phyloP scores from a whole-genome alignment of 768 basidiomycete species.

The Pisolithus marmoratus region DNA sequence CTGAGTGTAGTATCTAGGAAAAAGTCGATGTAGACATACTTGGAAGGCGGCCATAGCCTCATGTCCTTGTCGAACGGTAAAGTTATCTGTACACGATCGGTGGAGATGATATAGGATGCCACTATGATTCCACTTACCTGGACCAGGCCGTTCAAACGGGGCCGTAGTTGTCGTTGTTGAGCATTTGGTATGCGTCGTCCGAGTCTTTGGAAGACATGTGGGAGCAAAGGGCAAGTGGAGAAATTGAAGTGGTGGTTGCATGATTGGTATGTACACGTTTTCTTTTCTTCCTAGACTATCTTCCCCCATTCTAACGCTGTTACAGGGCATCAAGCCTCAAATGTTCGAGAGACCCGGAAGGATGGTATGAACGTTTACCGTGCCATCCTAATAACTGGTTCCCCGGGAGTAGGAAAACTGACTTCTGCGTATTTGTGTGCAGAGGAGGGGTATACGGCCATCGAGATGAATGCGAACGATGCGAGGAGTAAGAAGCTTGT shows the following conservation, averaged over 20 bases:
- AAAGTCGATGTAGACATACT: constrained; percentile 35
- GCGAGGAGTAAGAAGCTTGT: constrained; percentile 94
- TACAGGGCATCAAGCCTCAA: constrained; percentile 70
- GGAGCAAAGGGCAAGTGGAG: constrained; percentile 90
- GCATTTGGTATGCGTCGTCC: constrained; percentile 26
- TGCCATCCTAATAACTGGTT: constrained; percentile 85
- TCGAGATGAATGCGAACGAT: constrained; percentile 96
- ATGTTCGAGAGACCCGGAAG: constrained; percentile 90
- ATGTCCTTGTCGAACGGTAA: constrained; percentile 61
- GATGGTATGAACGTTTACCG: constrained; percentile 81
- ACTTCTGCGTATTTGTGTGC: constrained; percentile 93
- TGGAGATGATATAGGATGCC: neutral
- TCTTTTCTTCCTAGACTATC: neutral
- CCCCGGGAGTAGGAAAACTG: constrained; percentile 97
- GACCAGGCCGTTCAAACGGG: constrained; percentile 52
- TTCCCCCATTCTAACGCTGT: too few species aligned
- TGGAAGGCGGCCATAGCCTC: constrained; percentile 94
- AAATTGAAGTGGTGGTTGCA: constrained; percentile 83
- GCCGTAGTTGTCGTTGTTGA: constrained; percentile 57
- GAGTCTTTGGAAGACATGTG: constrained; percentile 86
- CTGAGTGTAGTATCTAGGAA: constrained; percentile 11
- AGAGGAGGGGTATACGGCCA: constrained; percentile 82
- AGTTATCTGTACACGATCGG: constrained; percentile 38
- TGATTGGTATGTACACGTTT: constrained; percentile 60
- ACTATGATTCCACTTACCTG: constrained; percentile 38